Evolutionary conservation across 768 basidiomycete genomes (phyloP).

Genomic region (Naganishia vaughanmartiniae): DNA sequence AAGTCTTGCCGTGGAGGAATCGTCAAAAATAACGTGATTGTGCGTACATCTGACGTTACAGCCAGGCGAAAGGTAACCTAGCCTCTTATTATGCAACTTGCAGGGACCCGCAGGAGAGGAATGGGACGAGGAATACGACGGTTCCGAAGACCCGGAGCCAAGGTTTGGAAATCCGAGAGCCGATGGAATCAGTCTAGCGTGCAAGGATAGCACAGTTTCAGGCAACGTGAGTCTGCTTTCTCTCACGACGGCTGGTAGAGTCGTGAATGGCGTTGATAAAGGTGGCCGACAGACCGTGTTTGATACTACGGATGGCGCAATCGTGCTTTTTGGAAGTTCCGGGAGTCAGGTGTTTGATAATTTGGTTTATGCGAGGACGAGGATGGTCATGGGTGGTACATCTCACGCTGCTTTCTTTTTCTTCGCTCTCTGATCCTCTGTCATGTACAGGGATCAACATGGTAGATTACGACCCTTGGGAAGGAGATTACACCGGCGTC

Average conservation of each 20-base stretch:
- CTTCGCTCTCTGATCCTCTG: neutral
- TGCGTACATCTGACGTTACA: constrained; percentile 29
- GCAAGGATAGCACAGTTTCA: constrained; percentile 50
- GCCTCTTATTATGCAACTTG: neutral
- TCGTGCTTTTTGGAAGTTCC: constrained; percentile 51
- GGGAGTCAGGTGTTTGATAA: constrained; percentile 48
- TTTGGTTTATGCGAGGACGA: constrained; percentile 44
- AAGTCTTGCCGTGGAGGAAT: constrained; percentile 46
- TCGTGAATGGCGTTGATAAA: neutral
- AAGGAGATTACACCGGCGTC: constrained; percentile 50
- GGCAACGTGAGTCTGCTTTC: constrained; percentile 43
- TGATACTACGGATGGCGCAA: constrained; percentile 52
- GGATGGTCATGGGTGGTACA: constrained; percentile 50
- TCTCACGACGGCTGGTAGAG: no score
- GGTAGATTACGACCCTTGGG: constrained; percentile 52
- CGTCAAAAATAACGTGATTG: constrained; percentile 50
- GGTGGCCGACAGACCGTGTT: constrained; percentile 43
- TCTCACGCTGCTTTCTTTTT: neutral
- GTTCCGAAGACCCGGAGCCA: constrained; percentile 37
- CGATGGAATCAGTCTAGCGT: constrained; percentile 53
- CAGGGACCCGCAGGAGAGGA: constrained; percentile 53
- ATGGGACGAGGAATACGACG: constrained; percentile 53
- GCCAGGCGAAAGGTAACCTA: neutral
- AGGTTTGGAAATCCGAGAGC: constrained; percentile 49
- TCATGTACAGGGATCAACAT: constrained; percentile 49